These are phyloP conservation scores for Tetradesmus lagerheimii DNA, from an alignment of 139 green algal species.

Conservation along the genomic window DNA sequence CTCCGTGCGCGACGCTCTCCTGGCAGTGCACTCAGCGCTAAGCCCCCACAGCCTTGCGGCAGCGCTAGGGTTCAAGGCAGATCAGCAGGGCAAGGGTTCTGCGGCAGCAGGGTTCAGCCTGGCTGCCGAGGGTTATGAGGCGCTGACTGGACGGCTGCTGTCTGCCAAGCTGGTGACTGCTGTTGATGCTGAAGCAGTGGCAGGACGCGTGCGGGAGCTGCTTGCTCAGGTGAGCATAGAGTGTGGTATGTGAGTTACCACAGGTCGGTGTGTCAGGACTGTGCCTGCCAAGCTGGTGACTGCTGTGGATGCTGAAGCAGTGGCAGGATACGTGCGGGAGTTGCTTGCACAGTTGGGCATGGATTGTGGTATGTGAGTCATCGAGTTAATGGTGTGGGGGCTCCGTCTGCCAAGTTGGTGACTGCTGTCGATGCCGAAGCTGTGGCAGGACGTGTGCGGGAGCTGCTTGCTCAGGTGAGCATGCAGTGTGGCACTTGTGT, in stretches of 20 bases:
- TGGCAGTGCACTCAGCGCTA: conserved; percentile 41
- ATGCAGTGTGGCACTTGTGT: background rate
- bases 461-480: conserved; percentile 37
- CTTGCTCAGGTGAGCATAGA: conserved; percentile 14
- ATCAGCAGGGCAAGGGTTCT: background rate
- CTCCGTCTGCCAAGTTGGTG: background rate
- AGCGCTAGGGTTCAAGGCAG: conserved; percentile 8
- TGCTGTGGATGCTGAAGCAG: background rate
- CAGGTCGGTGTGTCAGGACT: background rate
- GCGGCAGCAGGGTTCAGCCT: conserved; percentile 7
- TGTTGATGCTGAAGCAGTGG: conserved; percentile 31
- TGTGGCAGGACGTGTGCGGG: background rate
- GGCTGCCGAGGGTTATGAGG: conserved; percentile 29
- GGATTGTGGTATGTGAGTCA: background rate
- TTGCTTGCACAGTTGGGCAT: conserved; percentile 22
- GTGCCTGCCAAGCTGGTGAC: background rate
- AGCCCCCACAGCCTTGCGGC: conserved; percentile 39
- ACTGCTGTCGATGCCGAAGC: background rate
- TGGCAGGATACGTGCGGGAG: conserved; percentile 7
- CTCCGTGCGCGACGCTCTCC: background rate
- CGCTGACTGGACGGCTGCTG: conserved; percentile 32
- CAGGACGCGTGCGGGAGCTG: conserved; percentile 30
- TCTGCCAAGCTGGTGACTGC: background rate
- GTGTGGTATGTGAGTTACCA: background rate
- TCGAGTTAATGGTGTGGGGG: background rate